Evolutionary conservation across 2,329 filamentous ascomycete genomes (phyloP).

Genomic region (Ceratocystis ficicola): DNA sequence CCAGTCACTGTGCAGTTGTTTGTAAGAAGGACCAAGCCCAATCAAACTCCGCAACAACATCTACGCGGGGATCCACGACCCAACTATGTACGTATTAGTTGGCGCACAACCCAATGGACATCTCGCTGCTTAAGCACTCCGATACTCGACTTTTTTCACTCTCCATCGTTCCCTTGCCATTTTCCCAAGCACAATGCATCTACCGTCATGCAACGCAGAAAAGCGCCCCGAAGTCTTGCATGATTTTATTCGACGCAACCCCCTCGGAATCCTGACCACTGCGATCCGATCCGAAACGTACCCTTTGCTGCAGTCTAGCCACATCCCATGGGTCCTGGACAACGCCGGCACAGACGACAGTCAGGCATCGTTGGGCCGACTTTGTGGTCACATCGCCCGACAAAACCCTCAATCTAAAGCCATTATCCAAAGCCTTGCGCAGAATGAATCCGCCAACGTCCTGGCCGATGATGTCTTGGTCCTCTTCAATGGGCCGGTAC

Average conservation of each 20-base stretch:
- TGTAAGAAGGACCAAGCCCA: no score
- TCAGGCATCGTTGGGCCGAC: conserved; percentile 33
- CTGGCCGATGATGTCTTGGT: conserved; percentile 47
- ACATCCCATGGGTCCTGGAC: conserved; percentile 50
- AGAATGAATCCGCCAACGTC: conserved; percentile 24
- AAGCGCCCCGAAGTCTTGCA: conserved; percentile 37
- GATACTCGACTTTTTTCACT: no score
- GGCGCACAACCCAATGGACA: no score
- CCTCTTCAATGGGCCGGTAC: conserved; percentile 44
- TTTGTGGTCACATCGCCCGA: conserved; percentile 51
- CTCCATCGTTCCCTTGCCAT: no score
- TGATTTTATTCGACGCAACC: conserved; percentile 46
- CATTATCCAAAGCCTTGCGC: conserved; percentile 38
- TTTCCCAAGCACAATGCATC: conserved; percentile 38
- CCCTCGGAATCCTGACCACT: conserved; percentile 51
- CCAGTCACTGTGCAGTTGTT: no score
- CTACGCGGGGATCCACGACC: no score
- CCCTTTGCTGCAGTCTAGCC: conserved; percentile 45
- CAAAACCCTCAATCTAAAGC: conserved; percentile 52
- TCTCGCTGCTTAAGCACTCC: no score
- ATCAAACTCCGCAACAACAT: no score
- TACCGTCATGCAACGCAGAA: conserved; percentile 44
- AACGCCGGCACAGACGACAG: conserved; percentile 30
- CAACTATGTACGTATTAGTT: no score
- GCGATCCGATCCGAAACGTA: conserved; percentile 40